Conservation (phyloP, 2,329 filamentous ascomycete species). For the Cadophora gregata region DNA sequence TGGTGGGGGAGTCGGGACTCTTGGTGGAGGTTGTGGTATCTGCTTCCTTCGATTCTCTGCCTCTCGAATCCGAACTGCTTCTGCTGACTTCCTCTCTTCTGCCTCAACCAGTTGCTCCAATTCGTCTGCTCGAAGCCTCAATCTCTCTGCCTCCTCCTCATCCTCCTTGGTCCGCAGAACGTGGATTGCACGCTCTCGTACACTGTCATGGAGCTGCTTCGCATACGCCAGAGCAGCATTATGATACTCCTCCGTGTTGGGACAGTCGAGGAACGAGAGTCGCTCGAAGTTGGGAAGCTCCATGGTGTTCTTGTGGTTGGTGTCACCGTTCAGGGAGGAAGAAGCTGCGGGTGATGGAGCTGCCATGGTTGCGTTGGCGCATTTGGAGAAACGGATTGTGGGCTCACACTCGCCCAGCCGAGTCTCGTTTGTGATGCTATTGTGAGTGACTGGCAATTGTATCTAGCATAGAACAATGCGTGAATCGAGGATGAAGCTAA, state of each 20-base stretch:
- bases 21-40: conserved; percentile 35
- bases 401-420: conserved; percentile 5
- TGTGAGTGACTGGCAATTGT: background rate
- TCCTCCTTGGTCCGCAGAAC: conserved; percentile 12
- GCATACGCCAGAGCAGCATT: background rate
- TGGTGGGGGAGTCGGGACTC: conserved; percentile 33
- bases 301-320: background rate
- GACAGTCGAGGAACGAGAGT: conserved; percentile 5
- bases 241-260: conserved; percentile 18
- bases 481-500: background rate
- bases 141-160: conserved; percentile 47
- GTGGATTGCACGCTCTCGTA: conserved; percentile 6
- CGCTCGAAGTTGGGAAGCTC: conserved; percentile 10
- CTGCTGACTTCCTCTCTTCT: conserved; percentile 49
- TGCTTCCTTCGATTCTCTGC: conserved; percentile 48
- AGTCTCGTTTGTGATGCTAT: background rate
- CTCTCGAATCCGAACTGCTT: conserved; percentile 55
- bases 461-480: background rate
- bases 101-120: conserved; percentile 11
- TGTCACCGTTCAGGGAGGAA: conserved; percentile 8
- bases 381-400: background rate
- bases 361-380: conserved; percentile 5
- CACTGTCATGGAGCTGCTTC: background rate
- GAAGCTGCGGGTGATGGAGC: conserved; percentile 7
- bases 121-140: conserved; percentile 11